These are phyloP conservation scores for Curvularia hawaiiensis DNA, from an alignment of 2,329 filamentous ascomycete genomes.

Conservation along the genomic window DNA sequence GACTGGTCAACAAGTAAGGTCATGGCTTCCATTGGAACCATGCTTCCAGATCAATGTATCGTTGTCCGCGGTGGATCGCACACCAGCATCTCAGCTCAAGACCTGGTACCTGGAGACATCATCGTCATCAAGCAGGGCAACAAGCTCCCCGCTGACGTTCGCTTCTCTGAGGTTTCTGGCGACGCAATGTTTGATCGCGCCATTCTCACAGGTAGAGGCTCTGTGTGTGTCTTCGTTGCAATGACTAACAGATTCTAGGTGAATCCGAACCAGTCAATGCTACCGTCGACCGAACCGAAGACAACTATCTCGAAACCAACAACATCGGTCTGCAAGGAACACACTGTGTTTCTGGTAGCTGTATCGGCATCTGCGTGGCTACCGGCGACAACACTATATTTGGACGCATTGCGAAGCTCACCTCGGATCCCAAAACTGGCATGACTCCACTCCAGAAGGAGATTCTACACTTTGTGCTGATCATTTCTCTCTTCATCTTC, in stretches of 20 bases:
- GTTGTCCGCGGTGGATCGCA: conserved; percentile 65
- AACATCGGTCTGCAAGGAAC: conserved; percentile 81
- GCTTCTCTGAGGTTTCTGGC: conserved; percentile 70
- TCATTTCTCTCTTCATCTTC: conserved; percentile 72
- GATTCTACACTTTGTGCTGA: conserved; percentile 71
- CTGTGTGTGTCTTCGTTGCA: not conserved
- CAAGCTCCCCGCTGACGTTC: conserved; percentile 75
- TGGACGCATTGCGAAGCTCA: conserved; percentile 74
- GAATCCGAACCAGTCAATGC: conserved; percentile 70
- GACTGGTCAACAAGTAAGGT: conserved; percentile 79
- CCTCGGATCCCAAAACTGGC: conserved; percentile 69
- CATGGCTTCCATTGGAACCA: conserved; percentile 79
- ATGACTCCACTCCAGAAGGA: conserved; percentile 75
- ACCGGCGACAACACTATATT: conserved; percentile 77
- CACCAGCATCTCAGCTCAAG: conserved; percentile 56
- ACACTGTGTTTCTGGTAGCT: conserved; percentile 73
- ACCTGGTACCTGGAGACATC: conserved; percentile 75
- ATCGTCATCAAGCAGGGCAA: conserved; percentile 72
- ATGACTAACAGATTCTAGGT: conserved; percentile 49
- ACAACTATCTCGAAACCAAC: conserved; percentile 77
- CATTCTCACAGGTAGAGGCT: conserved; percentile 66
- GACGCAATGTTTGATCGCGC: conserved; percentile 76
- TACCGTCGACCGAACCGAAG: conserved; percentile 66
- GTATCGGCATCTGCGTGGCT: conserved; percentile 70
- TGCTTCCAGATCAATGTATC: conserved; percentile 76